Evolutionary conservation across 768 basidiomycete species (phyloP), one percentile per base, ranked within the genome.

Genomic region (Lactifluus rugatus): DNA sequence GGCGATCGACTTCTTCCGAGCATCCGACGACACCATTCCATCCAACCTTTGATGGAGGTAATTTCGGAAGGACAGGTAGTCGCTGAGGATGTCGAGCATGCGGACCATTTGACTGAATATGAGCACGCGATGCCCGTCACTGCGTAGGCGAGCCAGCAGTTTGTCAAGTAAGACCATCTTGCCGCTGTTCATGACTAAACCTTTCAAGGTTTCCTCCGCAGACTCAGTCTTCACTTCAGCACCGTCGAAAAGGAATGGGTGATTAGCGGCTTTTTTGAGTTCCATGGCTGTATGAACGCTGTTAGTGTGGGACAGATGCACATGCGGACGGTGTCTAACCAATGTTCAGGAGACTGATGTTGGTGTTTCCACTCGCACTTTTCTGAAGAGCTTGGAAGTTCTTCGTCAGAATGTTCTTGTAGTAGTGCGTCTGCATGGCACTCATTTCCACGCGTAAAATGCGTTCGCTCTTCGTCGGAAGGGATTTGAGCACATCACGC

Each of bases 81-180:
- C 96, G 63, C 90, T 94, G 66, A 99, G 82, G 70, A 99, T 98
- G 73, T 99, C 96, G 46, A 99, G 79, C 84, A 98, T 91, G 58
- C 96, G 84, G 58, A 98, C 94, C 96, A 99, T 99, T 72, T 97
- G 93, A 67, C 93, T 96, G 78, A 99, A 99, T 66, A 99, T 98
- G 65, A 99, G 80, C 26, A 99, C 96, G 50, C 96, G 89, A 67
- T 98, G 96, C 3, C 90, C 89, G 69, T 98, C 95, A 64, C 81
- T 84, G 66, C 88, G 88, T 50, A 98, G 80, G 17, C 91, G 84
- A 23, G 78, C 80, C n/a, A 98, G 83, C 16, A 99, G 81, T 71
- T 99, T 99, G 75, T 99, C 96, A 54, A 99, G 84, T 32, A 99
- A 75, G 49, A 98, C 94, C 87, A 99, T 85, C 76, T 99, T 99